Percentiles rank a stretch among this genome's conserved stretches.
Evolutionary conservation across 2,329 filamentous ascomycete species (phyloP).

Genomic region (Elsinoe fawcettii): DNA sequence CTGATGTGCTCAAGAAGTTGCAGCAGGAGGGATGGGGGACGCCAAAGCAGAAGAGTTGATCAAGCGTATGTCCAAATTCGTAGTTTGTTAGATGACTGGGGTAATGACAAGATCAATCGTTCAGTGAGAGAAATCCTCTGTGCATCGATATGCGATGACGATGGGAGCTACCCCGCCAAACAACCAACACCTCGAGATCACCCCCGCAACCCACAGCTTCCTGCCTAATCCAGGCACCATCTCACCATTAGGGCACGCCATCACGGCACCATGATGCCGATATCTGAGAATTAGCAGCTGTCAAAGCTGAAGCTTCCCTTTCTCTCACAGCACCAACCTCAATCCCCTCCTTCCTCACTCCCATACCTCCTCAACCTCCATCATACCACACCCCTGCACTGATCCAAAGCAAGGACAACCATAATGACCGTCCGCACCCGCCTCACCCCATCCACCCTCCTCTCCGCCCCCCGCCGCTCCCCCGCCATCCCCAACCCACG

Average conservation of each 20-base stretch:
- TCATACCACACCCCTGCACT: not conserved
- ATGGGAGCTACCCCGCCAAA: slow-evolving; percentile 7
- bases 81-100: too few relatives aligned
- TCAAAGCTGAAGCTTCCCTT: not conserved
- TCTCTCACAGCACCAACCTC: not conserved
- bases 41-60: slow-evolving; percentile 21
- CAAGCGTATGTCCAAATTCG: not conserved
- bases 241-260: slow-evolving; percentile 5
- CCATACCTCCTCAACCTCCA: not conserved
- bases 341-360: not conserved
- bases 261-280: slow-evolving; percentile 5
- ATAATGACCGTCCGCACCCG: slow-evolving; percentile 62
- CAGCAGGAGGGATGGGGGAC: slow-evolving; percentile 44
- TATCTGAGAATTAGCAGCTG: not conserved
- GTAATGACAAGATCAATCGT: too few relatives aligned
- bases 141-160: not conserved
- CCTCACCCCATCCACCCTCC: slow-evolving; percentile 69
- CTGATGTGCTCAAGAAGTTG: slow-evolving; percentile 46
- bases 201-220: slow-evolving; percentile 9
- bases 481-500: slow-evolving; percentile 60
- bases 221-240: slow-evolving; percentile 11
- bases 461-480: slow-evolving; percentile 67
- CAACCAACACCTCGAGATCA: not conserved
- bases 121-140: too few relatives aligned
- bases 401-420: too few relatives aligned